Evolutionary conservation across 2,329 filamentous ascomycete genomes (phyloP).

Genomic region (Aureobasidium sp.): DNA sequence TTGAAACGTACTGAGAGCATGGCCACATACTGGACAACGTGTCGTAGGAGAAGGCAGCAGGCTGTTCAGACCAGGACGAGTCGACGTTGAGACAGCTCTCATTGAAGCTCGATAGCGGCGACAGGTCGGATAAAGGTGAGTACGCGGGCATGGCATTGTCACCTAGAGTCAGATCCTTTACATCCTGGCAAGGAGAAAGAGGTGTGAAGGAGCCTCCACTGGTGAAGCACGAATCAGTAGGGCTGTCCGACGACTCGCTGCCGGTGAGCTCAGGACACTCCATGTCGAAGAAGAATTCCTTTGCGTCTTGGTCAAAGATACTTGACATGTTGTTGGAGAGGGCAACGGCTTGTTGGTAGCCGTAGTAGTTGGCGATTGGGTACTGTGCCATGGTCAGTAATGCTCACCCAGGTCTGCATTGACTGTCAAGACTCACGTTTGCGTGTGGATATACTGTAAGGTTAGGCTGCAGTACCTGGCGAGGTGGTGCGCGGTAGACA

Average conservation of each 20-base stretch:
- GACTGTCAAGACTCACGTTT: conserved; percentile 5
- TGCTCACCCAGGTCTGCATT: not conserved
- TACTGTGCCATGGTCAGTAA: not conserved
- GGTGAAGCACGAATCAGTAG: not conserved
- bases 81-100: not conserved
- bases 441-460: not conserved
- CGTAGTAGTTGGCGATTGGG: not conserved
- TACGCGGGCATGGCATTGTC: not conserved
- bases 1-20: not conserved
- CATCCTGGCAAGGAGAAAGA: not conserved
- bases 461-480: not conserved
- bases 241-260: not conserved
- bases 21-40: not conserved
- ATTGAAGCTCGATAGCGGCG: not conserved
- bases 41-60: not conserved
- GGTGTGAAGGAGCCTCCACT: not conserved
- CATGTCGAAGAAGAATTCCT: conserved; percentile 5
- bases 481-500: not conserved
- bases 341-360: not conserved
- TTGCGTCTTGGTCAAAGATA: not conserved
- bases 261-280: conserved; percentile 11
- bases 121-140: not conserved
- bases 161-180: not conserved
- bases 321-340: not conserved
- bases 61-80: not conserved